Conservation (phyloP, 768 basidiomycete species). For the Rhizopogon vulgaris region DNA sequence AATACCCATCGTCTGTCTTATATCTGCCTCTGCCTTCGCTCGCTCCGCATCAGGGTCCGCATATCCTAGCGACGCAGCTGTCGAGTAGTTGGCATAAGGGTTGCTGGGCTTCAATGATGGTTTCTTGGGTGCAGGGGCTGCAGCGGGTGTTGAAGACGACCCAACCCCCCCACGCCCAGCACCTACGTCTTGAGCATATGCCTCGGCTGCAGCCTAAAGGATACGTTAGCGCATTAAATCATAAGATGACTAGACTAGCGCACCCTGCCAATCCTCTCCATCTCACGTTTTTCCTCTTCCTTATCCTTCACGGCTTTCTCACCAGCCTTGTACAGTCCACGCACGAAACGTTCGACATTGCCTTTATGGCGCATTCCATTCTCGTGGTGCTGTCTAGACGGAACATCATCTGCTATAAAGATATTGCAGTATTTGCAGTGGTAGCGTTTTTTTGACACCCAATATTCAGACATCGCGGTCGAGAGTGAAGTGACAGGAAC, state of each 20-base stretch:
- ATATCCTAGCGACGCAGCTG: slow-evolving; percentile 78
- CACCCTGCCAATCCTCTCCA: slow-evolving; percentile 81
- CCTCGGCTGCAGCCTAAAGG: slow-evolving; percentile 67
- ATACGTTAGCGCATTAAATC: background rate
- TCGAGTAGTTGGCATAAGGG: slow-evolving; percentile 81
- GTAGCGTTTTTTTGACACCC: slow-evolving; percentile 90
- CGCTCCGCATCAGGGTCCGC: slow-evolving; percentile 71
- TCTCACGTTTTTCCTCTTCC: slow-evolving; percentile 84
- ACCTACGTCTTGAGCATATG: slow-evolving; percentile 74
- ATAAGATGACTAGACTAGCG: slow-evolving; percentile 7
- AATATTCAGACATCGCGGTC: slow-evolving; percentile 76
- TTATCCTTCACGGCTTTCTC: slow-evolving; percentile 80
- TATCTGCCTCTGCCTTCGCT: slow-evolving; percentile 51
- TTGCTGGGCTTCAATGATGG: slow-evolving; percentile 52
- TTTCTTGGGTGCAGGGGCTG: slow-evolving; percentile 24
- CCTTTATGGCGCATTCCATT: slow-evolving; percentile 92
- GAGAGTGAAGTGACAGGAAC: background rate
- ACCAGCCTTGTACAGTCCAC: slow-evolving; percentile 88
- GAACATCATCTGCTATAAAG: slow-evolving; percentile 93
- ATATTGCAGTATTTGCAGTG: slow-evolving; percentile 97
- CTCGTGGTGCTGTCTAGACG: slow-evolving; percentile 89
- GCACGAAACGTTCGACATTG: slow-evolving; percentile 86
- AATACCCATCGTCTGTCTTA: slow-evolving; percentile 57
- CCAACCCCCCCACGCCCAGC: slow-evolving; percentile 43
- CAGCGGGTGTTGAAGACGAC: slow-evolving; percentile 23